phyloP scores from a whole-genome alignment of 2,329 filamentous ascomycete genomes.

The Hymenoscyphus linearis region DNA sequence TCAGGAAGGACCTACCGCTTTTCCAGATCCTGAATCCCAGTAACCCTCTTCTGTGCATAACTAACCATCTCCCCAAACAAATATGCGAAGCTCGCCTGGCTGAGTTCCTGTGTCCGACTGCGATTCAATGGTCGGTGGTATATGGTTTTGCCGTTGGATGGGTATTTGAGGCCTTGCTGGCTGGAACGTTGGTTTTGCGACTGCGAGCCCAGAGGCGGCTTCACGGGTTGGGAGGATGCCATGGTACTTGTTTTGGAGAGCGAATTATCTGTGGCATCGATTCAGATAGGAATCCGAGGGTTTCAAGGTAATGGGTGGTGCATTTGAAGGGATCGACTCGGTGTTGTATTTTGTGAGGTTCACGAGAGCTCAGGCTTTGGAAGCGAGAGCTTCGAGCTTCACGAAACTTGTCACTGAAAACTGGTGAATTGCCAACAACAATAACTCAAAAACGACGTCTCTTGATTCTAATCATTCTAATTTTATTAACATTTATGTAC shows the following conservation, averaged over 20 bases:
- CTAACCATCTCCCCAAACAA: constrained; percentile 95
- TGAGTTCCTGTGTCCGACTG: constrained; percentile 80
- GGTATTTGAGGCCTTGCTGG: constrained; percentile 70
- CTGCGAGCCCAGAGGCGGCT: constrained; percentile 21
- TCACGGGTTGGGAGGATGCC: constrained; percentile 31
- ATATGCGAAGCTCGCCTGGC: constrained; percentile 90
- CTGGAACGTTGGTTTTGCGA: constrained; percentile 24
- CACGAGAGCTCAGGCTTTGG: constrained; percentile 5
- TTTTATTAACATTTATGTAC: neutral
- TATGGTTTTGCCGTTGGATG: constrained; percentile 92
- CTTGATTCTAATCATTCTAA: neutral
- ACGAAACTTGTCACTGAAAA: neutral
- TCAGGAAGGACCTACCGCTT: constrained; percentile 60
- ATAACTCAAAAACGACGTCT: neutral
- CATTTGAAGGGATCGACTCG: constrained; percentile 2
- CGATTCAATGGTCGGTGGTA: constrained; percentile 95
- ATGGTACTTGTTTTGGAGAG: constrained; percentile 20
- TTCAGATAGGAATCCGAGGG: constrained; percentile 5
- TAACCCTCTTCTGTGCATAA: constrained; percentile 87
- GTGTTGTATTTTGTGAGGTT: constrained; percentile 3
- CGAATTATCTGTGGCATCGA: constrained; percentile 12
- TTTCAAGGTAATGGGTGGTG: constrained; percentile 11
- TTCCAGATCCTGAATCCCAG: constrained; percentile 89
- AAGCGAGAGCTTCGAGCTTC: constrained; percentile 5
- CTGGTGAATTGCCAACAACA: neutral